These are phyloP conservation scores for Mucor ambiguus DNA, from an alignment of 371 early-diverging fungal genomes.

Conservation along the genomic window DNA sequence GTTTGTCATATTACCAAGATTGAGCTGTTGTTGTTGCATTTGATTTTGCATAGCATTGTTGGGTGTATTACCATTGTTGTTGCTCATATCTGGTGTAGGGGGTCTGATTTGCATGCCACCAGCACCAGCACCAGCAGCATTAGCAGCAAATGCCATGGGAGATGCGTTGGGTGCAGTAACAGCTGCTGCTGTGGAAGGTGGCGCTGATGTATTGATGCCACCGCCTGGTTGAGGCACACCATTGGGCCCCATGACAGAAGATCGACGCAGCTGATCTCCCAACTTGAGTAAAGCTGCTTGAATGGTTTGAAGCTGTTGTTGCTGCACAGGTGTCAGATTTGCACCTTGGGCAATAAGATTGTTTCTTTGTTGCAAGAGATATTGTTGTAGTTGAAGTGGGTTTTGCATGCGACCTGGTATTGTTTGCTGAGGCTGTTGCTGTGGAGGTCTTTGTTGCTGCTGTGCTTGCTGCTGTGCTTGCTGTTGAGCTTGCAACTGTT, in stretches of 20 bases:
- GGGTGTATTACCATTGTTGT: conserved; percentile 7
- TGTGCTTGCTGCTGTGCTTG: conserved; percentile 1
- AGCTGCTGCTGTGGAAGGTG: background rate
- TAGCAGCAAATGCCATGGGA: conserved; percentile 10
- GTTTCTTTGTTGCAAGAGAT: conserved; percentile 28
- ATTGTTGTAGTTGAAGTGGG: conserved; percentile 29
- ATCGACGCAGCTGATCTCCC: conserved; percentile 27
- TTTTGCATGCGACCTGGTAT: conserved; percentile 24
- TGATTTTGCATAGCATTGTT: conserved; percentile 12
- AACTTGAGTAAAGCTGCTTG: conserved; percentile 23
- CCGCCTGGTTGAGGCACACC: background rate
- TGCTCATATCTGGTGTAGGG: conserved; percentile 10
- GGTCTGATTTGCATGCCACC: conserved; percentile 10
- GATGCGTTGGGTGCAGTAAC: conserved; percentile 2
- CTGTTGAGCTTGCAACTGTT: background rate
- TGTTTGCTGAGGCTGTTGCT: conserved; percentile 5
- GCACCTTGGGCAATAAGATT: conserved; percentile 16
- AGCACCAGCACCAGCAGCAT: background rate
- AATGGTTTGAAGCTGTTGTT: conserved; percentile 25
- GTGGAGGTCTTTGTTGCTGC: background rate
- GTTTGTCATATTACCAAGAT: conserved; percentile 12
- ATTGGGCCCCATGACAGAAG: background rate
- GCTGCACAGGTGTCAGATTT: conserved; percentile 22
- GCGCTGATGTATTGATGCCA: background rate
- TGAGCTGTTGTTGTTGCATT: conserved; percentile 14